Base-by-base conservation (phyloP, 495 filamentous ascomycete species). In the Amniculicola lignicola region DNA sequence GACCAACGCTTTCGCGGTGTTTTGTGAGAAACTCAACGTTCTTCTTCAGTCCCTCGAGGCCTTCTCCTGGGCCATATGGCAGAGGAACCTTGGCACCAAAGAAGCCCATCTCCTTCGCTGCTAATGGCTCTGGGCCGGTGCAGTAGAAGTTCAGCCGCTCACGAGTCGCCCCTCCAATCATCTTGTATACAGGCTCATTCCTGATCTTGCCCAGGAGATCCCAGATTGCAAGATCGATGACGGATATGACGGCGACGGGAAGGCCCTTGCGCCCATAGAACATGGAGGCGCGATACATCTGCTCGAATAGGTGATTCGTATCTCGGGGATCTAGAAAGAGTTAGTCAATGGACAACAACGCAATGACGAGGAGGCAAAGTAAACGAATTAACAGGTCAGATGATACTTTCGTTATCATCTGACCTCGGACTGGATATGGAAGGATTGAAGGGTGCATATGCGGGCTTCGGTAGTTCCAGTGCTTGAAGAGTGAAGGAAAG, bases 251-350 rank as follows among this genome's bases (percentile, higher is more conserved):
- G 28, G 90, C 90, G 11, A 91, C 81, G 2, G 90, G 85, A 21
- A 96, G 79, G 16, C 90, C 90, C 70, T 95, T 96, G 53, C 90
- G 83, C 41, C 90, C 90, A 67, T 96, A 95, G 78, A 94, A 96
- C 85, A 94, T 92, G 31, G 88, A 91, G 10, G 80, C 89, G 27
- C 89, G 84, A 74, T 95, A 96, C 90, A 96, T 95, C 70, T 93
- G 88, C 70, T 96, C 90, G 69, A 93, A 95, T 3, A 95, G 75
- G 57, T 85, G 78, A 68, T 92, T 95, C 46, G 86, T 90, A 64
- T 95, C 86, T 41, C 90, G 82, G 0, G 90, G 90, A 69, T 96
- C 90, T 67, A 18, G 19, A 19, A 18, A 18, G 37, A 6, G 16
- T 40, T 19, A 40, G 37, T 18, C 6, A 14, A 21, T 35, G 22